phyloP scores from a whole-genome alignment of 352 stramenopile species.

The Elongisporangium prolatum region DNA sequence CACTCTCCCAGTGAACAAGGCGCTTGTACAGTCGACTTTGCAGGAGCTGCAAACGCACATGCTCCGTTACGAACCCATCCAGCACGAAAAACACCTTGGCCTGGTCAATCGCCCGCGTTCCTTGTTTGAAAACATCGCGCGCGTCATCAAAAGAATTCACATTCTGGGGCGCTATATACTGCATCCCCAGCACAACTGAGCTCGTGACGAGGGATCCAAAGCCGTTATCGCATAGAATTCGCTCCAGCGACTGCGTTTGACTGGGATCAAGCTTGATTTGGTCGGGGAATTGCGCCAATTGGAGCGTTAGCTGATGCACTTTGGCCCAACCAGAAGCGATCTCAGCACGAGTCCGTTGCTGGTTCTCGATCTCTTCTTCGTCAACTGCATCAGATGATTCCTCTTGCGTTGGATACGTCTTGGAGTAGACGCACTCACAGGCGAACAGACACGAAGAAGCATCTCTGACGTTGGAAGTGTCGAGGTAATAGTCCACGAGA shows the following conservation, averaged over 20 bases:
- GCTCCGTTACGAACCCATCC: conserved; percentile 64
- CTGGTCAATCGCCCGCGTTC: conserved; percentile 30
- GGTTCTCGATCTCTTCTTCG: conserved; percentile 15
- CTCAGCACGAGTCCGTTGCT: conserved; percentile 25
- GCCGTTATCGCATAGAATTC: no score
- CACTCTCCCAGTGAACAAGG: conserved; percentile 45
- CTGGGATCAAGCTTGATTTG: not conserved
- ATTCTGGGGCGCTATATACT: conserved; percentile 13
- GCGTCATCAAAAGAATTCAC: conserved; percentile 46
- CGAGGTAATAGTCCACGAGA: conserved; percentile 60
- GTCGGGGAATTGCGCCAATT: conserved; percentile 15
- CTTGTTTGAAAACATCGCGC: conserved; percentile 61
- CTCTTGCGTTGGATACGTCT: conserved; percentile 5
- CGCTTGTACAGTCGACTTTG: conserved; percentile 56
- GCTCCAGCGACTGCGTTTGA: conserved; percentile 2
- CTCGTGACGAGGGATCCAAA: not conserved
- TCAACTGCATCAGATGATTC: not conserved
- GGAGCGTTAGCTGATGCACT: conserved; percentile 44
- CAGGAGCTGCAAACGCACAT: conserved; percentile 53
- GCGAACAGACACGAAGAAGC: conserved; percentile 41
- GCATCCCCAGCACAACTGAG: conserved; percentile 15
- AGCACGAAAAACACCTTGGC: conserved; percentile 45
- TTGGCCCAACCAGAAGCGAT: conserved; percentile 44
- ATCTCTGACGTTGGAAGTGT: conserved; percentile 35
- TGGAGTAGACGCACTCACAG: conserved; percentile 15